A percentile compares a stretch with the other conserved stretches of the same genome.
phyloP scores from a whole-genome alignment of 2,329 filamentous ascomycete species.

The Botryotinia globosa region DNA sequence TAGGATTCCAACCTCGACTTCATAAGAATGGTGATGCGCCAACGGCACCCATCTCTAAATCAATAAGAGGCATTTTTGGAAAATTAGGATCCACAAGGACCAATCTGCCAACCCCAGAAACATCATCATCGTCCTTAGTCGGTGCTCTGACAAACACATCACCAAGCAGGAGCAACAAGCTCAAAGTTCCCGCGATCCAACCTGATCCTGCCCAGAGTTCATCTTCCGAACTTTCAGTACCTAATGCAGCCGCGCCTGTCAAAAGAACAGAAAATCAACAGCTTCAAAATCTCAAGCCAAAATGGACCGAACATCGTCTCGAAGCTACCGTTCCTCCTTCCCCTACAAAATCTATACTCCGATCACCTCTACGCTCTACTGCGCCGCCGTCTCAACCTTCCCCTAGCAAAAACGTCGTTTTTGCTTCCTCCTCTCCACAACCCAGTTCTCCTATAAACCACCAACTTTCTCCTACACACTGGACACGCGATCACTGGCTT shows the following conservation, averaged over 20 bases:
- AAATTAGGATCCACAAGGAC: not conserved
- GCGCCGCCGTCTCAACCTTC: constrained; percentile 17
- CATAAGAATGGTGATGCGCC: constrained; percentile 18
- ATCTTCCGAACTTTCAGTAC: not conserved
- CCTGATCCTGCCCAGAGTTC: not conserved
- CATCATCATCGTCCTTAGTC: constrained; percentile 22
- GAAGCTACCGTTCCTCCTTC: constrained; percentile 24
- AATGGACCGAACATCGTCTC: constrained; percentile 32
- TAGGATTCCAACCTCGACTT: constrained; percentile 33
- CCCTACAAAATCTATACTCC: constrained; percentile 37
- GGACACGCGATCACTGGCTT: constrained; percentile 37
- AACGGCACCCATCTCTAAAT: constrained; percentile 24
- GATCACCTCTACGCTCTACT: constrained; percentile 34
- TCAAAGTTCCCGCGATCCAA: constrained; percentile 12
- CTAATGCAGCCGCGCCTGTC: constrained; percentile 13
- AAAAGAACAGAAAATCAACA: constrained; percentile 27
- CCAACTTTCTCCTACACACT: constrained; percentile 32
- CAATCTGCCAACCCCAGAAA: constrained; percentile 17
- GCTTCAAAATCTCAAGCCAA: constrained; percentile 23
- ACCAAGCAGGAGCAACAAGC: constrained; percentile 28
- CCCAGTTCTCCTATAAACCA: constrained; percentile 26
- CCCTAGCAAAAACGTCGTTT: constrained; percentile 36
- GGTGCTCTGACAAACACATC: constrained; percentile 26
- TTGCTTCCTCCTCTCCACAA: constrained; percentile 37
- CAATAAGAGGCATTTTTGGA: constrained; percentile 22